Evolutionary conservation across 1,284 basidiomycete genomes (phyloP).

Genomic region (Austroboletus niveus): DNA sequence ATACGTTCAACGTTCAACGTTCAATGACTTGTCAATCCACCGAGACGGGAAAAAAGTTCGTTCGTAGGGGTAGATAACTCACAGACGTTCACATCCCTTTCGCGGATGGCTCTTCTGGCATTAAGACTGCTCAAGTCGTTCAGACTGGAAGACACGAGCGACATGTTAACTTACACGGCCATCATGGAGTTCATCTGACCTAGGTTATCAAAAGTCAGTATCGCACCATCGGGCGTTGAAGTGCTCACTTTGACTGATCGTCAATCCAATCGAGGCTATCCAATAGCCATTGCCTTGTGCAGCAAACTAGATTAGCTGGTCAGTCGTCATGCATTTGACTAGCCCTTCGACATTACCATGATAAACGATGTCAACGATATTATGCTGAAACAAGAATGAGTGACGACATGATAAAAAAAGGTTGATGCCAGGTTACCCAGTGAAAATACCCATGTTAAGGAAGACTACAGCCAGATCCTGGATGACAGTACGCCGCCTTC

Average conservation of each 20-base stretch:
- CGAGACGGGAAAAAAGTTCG: neutral
- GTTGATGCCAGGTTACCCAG: neutral
- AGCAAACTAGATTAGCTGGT: constrained; percentile 1
- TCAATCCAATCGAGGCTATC: constrained; percentile 2
- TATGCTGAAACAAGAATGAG: neutral
- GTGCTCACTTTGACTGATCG: constrained; percentile 3
- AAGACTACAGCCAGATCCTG: constrained; percentile 7
- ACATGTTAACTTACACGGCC: neutral
- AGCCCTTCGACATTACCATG: neutral
- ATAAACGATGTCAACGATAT: neutral
- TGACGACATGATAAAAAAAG: neutral
- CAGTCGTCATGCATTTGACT: neutral
- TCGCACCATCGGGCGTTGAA: neutral
- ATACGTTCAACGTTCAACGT: neutral
- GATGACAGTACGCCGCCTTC: constrained; percentile 1
- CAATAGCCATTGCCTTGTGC: constrained; percentile 2
- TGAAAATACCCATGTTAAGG: neutral
- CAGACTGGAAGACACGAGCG: neutral
- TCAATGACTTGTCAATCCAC: neutral
- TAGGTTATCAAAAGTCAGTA: neutral
- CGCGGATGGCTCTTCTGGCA: neutral
- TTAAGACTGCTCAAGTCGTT: neutral
- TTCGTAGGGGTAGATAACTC: neutral
- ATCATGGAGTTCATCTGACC: neutral
- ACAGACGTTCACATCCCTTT: neutral